Evolutionary conservation across 163 green algal species (phyloP), one percentile per base, ranked within the genome.

Genomic region (Scenedesmus sp.): DNA sequence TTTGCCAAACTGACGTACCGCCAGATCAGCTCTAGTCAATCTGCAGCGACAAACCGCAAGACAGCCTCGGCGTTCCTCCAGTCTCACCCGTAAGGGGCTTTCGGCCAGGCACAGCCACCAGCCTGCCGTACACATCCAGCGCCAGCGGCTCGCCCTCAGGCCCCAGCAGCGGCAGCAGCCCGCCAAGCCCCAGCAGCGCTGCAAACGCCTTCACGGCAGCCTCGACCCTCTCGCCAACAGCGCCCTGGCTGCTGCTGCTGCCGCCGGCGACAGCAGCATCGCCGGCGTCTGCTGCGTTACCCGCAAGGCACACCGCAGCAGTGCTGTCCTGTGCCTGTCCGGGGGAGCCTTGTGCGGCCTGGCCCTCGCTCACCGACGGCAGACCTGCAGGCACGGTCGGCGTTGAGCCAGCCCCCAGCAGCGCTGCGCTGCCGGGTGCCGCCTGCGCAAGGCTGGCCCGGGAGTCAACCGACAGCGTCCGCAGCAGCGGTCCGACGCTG

Each of bases 121-220:
- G n/a, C 15, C 44, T 30, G 44, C 82, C 82, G 15, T 87, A 87
- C n/a, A 15, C n/a, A 76, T 87, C 82, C 37, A 76, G 37, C 5
- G 33, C 59, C n/a, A 87, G 30, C 82, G 35, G 9, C 46, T 76
- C 46, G 6, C 82, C 82, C 6, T 73, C 1, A 37, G 46, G 82
- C 4, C 49, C 82, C 46, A 87, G 82, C 82, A 87, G 82, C 44
- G 82, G 82, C 49, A 76, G n/a, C n/a, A 87, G 59, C 37, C 82
- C 82, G n/a, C 82, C 82, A 51, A 56, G 37, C 51, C 82, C 82
- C 40, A 76, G n/a, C 82, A 87, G 59, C 30, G 82, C 82, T 35
- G 82, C 82, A 44, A 78, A 49, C 3, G 82, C 82, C 82, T 87
- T 87, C 51, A 87, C 82, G 22, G 82, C 82, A 53, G 59, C 53